phyloP scores from a whole-genome alignment of 768 basidiomycete species.

The Kwoniella sp. region DNA sequence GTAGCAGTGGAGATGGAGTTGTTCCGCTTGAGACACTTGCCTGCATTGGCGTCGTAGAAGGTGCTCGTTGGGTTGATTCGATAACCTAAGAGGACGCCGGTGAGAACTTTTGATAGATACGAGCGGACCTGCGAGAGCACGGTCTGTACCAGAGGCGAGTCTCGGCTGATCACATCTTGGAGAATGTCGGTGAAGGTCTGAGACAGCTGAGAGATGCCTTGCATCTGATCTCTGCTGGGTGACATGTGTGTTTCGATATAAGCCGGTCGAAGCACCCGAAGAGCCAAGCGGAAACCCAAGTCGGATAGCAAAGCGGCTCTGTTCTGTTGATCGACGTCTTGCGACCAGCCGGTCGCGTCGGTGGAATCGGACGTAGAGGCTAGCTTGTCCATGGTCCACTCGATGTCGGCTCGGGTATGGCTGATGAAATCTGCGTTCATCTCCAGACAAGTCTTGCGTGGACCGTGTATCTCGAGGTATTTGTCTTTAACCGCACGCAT shows the following conservation, averaged over 20 bases:
- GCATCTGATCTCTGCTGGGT: conserved; percentile 8
- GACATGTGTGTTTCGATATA: background rate
- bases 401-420: conserved; percentile 18
- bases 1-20: background rate
- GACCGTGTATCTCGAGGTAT: conserved; percentile 17
- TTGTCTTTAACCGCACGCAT: conserved; percentile 78
- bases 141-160: conserved; percentile 12
- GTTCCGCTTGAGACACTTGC: conserved; percentile 10
- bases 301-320: conserved; percentile 7
- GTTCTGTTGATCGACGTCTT: background rate
- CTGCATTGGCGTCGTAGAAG: conserved; percentile 16
- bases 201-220: conserved; percentile 1
- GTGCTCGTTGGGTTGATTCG: conserved; percentile 24
- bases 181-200: conserved; percentile 14
- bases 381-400: conserved; percentile 18
- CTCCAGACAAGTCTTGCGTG: background rate
- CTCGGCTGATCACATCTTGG: conserved; percentile 6
- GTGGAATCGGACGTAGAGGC: background rate
- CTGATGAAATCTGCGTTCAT: background rate
- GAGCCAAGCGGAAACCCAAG: conserved; percentile 33
- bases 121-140: conserved; percentile 6
- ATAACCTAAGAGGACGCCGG: conserved; percentile 19
- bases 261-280: conserved; percentile 19
- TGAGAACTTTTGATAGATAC: conserved; percentile 9
- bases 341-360: background rate